These are phyloP conservation scores for Kodamaea lidongshanica DNA, from an alignment of 805 yeast species.

Conservation along the genomic window DNA sequence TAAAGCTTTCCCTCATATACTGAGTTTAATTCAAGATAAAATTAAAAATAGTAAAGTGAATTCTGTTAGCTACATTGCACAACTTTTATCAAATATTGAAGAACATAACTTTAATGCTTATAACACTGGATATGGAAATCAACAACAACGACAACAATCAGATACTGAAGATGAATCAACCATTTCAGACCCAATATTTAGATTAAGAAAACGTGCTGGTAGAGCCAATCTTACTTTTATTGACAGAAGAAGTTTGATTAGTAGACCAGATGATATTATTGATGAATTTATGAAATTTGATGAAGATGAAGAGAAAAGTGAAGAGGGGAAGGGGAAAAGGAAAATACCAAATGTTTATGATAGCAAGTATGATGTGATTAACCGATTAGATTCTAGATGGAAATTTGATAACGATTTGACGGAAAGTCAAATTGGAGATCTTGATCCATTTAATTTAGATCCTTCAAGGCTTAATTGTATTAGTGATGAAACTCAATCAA, in stretches of 20 bases:
- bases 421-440: constrained; percentile 29
- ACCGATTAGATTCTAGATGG: constrained; percentile 58
- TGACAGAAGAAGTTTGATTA: constrained; percentile 60
- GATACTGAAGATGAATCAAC: constrained; percentile 19
- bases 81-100: constrained; percentile 34
- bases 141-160: constrained; percentile 14
- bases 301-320: constrained; percentile 15
- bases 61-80: constrained; percentile 32
- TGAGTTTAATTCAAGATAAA: constrained; percentile 29
- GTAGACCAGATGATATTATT: constrained; percentile 28
- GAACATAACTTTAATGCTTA: constrained; percentile 35
- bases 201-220: constrained; percentile 70
- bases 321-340: constrained; percentile 3
- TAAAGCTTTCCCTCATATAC: constrained; percentile 44
- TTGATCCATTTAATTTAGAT: constrained; percentile 58
- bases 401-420: constrained; percentile 56
- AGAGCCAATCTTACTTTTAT: constrained; percentile 64
- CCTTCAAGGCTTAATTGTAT: constrained; percentile 81
- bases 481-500: constrained; percentile 78
- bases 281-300: constrained; percentile 39
- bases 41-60: constrained; percentile 16
- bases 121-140: constrained; percentile 29
- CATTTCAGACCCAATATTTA: constrained; percentile 47
- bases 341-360: constrained; percentile 35
- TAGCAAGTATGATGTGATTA: constrained; percentile 38